Conservation (phyloP, 2,329 filamentous ascomycete species). For the Penicillium sp. region DNA sequence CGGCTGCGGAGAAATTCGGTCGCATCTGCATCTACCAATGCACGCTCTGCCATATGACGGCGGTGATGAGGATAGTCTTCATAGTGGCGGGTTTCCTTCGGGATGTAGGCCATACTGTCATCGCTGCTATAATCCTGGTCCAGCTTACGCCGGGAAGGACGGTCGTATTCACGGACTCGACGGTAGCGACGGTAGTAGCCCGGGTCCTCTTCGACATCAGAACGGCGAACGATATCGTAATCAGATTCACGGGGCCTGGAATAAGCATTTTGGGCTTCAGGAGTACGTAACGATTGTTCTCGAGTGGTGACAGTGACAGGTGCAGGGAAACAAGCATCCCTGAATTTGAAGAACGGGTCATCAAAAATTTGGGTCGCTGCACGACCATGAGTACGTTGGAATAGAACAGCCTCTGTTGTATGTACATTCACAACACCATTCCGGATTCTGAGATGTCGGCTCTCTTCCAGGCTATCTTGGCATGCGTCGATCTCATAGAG, state of each 20-base stretch:
- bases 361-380: too few relatives aligned
- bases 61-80: conserved; percentile 44
- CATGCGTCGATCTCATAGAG: too few relatives aligned
- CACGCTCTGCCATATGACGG: conserved; percentile 55
- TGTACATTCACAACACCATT: too few relatives aligned
- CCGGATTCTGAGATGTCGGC: too few relatives aligned
- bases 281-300: conserved; percentile 49
- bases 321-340: too few relatives aligned
- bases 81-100: conserved; percentile 41
- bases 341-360: too few relatives aligned
- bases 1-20: conserved; percentile 53
- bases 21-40: conserved; percentile 52
- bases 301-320: conserved; percentile 17
- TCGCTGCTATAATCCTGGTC: conserved; percentile 49
- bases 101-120: conserved; percentile 54
- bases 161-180: conserved; percentile 47
- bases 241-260: conserved; percentile 45
- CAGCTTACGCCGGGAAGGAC: conserved; percentile 39
- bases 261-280: conserved; percentile 46
- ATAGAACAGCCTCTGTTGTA: too few relatives aligned
- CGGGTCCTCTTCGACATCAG: conserved; percentile 49
- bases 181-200: conserved; percentile 56
- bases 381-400: too few relatives aligned
- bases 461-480: too few relatives aligned
- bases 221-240: conserved; percentile 53